Evolutionary conservation across 2,329 filamentous ascomycete genomes (phyloP), one percentile per base, ranked within the genome.

Genomic region (Akanthomyces uredinophilus): DNA sequence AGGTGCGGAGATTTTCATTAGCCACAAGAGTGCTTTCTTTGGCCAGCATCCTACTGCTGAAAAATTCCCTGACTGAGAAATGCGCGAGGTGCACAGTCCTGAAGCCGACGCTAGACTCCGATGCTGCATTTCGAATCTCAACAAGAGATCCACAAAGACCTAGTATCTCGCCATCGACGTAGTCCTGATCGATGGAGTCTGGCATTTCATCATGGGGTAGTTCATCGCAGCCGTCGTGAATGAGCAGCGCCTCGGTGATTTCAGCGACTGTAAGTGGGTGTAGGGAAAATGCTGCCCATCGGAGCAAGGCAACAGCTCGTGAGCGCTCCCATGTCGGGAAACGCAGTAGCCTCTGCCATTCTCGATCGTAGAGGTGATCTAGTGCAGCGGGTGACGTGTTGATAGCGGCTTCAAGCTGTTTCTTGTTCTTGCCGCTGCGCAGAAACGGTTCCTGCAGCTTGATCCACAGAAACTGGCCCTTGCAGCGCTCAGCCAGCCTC

Each of bases 391-490:
- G 27, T 27, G 27, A 27, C 27, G 70, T 62, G 0, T 71, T 52
- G 8, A 77, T 68, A 0, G 64, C 62, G 5, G 65, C 51, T n/a
- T 72, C 59, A 0, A 77, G 64, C 29, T 72, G 67, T 16, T 69
- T 70, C 41, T 66, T 64, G 22, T 67, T 72, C 63, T 70, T 71
- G 0, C 69, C 64, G 6, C 57, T 65, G 0, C 65, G 61, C 0
- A 76, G 50, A 4, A 67, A 63, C 1, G 66, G 37, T 8, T 69
- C 69, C 13, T 73, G 68, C 63, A 76, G 37, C 16, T 68, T 71
- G 1, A 76, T 64, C 66, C 68, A 75, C 0, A 76, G 49, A 39
- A 77, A 76, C 44, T 75, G 74, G 0, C 72, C 75, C 1, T 72
- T 64, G 29, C 69, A 74, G 1, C 67, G 63, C 3, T 68, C 54